A percentile compares a stretch with the other conserved stretches of the same genome.
phyloP scores from a whole-genome alignment of 257 asterid species.

The Eucommia ulmoides region DNA sequence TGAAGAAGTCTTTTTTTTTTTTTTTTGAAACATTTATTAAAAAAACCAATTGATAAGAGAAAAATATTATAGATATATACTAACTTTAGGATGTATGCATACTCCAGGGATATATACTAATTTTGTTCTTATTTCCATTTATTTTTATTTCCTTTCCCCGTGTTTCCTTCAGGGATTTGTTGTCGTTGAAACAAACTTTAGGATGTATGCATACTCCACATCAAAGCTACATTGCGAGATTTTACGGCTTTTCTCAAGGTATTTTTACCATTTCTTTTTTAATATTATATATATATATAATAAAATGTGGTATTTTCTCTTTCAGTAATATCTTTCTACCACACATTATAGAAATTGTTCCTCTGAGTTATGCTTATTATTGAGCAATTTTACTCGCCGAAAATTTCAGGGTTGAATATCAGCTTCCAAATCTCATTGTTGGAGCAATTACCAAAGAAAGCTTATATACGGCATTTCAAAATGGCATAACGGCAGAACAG shows the following conservation, averaged over 20 bases:
- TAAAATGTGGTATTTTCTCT: no score
- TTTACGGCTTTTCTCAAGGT: slow-evolving; percentile 91
- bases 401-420: slow-evolving; percentile 80
- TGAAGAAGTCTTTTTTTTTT: no score
- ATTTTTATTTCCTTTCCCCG: no score
- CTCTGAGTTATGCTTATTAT: not conserved
- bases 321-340: slow-evolving; percentile 1
- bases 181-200: slow-evolving; percentile 93
- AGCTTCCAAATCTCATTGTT: slow-evolving; percentile 94
- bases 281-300: no score
- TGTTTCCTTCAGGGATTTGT: slow-evolving; percentile 96
- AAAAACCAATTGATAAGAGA: no score
- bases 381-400: not conserved
- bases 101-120: no score
- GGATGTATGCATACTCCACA: slow-evolving; percentile 84
- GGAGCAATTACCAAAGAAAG: slow-evolving; percentile 90
- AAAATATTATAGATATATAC: no score
- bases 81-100: no score
- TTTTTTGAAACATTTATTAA: no score
- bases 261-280: slow-evolving; percentile 9
- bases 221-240: slow-evolving; percentile 89
- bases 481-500: slow-evolving; percentile 89
- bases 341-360: not conserved
- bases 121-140: no score
- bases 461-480: slow-evolving; percentile 76